Conservation (phyloP, 176 grass and related monocot species). For the Rhynchospora tenuis region DNA sequence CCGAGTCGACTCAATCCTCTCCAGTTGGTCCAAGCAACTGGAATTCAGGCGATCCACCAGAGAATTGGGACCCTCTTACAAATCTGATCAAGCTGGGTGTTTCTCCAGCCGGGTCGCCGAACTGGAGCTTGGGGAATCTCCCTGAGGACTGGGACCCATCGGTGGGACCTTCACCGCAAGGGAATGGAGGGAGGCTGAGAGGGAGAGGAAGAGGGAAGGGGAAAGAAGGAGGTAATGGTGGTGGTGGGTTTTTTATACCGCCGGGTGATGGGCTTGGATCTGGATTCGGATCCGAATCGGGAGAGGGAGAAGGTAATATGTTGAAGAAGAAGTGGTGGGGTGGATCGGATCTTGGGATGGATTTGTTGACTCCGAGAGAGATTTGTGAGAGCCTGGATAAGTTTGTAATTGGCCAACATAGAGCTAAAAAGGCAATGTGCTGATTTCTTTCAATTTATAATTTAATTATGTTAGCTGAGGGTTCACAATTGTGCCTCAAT, state of each 20-base stretch:
- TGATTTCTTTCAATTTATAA: background rate
- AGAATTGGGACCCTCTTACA: slow-evolving; percentile 12
- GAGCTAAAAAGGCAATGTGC: slow-evolving; percentile 77
- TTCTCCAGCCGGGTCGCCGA: background rate
- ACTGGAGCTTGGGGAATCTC: background rate
- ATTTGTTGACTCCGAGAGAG: slow-evolving; percentile 92
- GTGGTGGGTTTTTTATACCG: slow-evolving; percentile 31
- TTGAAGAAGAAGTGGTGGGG: slow-evolving; percentile 71
- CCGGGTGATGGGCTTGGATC: slow-evolving; percentile 41
- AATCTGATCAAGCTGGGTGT: slow-evolving; percentile 25
- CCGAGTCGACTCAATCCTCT: background rate
- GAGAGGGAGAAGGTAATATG: slow-evolving; percentile 38
- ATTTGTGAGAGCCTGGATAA: slow-evolving; percentile 74
- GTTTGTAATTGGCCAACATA: slow-evolving; percentile 87
- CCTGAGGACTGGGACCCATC: slow-evolving; percentile 7
- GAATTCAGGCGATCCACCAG: slow-evolving; percentile 23
- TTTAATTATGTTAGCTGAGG: background rate
- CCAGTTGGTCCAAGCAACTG: background rate
- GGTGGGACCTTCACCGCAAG: background rate
- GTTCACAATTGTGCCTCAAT: background rate
- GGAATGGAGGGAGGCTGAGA: slow-evolving; percentile 26
- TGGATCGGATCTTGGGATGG: slow-evolving; percentile 59
- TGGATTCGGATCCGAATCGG: slow-evolving; percentile 36
- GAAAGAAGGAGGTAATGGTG: slow-evolving; percentile 32
- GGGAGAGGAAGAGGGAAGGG: slow-evolving; percentile 50